A percentile compares a stretch with the other conserved stretches of the same genome.
phyloP scores from a whole-genome alignment of 2,329 filamentous ascomycete genomes.

The Thelonectria rubi region DNA sequence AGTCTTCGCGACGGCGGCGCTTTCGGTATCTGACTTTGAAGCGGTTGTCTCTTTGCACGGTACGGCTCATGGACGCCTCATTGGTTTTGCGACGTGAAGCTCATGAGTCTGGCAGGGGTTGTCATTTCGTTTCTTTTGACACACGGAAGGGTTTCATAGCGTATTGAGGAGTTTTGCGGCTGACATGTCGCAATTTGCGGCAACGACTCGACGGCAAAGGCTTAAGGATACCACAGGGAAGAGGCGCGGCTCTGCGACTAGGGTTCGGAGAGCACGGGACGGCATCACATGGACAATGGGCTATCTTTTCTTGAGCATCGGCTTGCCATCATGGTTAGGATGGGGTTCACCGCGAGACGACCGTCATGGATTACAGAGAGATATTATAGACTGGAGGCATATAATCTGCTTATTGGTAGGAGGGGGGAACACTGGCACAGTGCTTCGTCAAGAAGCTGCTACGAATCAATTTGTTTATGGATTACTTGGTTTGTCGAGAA shows the following conservation, averaged over 20 bases:
- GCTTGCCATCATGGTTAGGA: background rate
- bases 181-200: slow-evolving; percentile 25
- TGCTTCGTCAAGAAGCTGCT: background rate
- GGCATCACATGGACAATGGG: slow-evolving; percentile 5
- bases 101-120: slow-evolving; percentile 21
- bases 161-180: slow-evolving; percentile 26
- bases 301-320: slow-evolving; percentile 6
- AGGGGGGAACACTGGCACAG: background rate
- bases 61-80: slow-evolving; percentile 23
- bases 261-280: background rate
- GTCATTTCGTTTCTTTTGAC: slow-evolving; percentile 17
- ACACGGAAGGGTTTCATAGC: slow-evolving; percentile 24
- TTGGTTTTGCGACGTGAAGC: slow-evolving; percentile 10
- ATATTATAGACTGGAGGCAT: background rate
- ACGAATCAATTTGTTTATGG: background rate
- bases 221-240: slow-evolving; percentile 21
- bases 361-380: background rate
- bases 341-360: background rate
- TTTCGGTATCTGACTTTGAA: slow-evolving; percentile 28
- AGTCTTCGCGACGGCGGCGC: slow-evolving; percentile 25
- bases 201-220: slow-evolving; percentile 26
- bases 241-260: slow-evolving; percentile 5
- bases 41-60: slow-evolving; percentile 29
- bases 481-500: background rate
- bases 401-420: background rate